Conservation (phyloP, 2,329 filamentous ascomycete genomes). For the Bipolaris cookei region DNA sequence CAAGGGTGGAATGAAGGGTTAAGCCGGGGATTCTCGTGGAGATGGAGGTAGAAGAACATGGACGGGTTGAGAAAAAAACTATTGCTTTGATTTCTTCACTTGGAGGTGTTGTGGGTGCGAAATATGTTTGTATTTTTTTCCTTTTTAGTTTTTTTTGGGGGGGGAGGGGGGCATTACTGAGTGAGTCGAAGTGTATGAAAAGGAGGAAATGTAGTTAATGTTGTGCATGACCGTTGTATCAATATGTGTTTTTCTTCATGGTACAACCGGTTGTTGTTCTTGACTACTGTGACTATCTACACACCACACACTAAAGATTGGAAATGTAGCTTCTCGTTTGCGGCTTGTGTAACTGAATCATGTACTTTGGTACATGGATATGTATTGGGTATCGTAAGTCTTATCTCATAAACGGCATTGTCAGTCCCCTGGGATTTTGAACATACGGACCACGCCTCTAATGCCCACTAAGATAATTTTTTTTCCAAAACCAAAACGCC, state of each 20-base stretch:
- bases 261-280: neutral
- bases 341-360: neutral
- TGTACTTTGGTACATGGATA: neutral
- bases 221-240: too few relatives aligned
- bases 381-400: constrained; percentile 14
- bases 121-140: neutral
- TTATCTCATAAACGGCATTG: neutral
- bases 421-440: neutral
- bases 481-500: constrained; percentile 7
- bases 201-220: too few relatives aligned
- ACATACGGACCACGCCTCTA: neutral
- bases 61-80: neutral
- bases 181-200: neutral
- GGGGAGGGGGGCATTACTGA: too few relatives aligned
- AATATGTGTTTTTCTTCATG: too few relatives aligned
- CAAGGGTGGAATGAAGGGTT: constrained; percentile 26
- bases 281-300: too few relatives aligned
- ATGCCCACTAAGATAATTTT: too few relatives aligned
- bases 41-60: too few relatives aligned
- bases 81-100: neutral
- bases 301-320: neutral
- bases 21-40: neutral
- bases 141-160: neutral
- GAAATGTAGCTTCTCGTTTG: too few relatives aligned
- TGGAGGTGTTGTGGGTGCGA: neutral